Evolutionary conservation across 768 basidiomycete genomes (phyloP).

Genomic region (Lactarius psammicola): DNA sequence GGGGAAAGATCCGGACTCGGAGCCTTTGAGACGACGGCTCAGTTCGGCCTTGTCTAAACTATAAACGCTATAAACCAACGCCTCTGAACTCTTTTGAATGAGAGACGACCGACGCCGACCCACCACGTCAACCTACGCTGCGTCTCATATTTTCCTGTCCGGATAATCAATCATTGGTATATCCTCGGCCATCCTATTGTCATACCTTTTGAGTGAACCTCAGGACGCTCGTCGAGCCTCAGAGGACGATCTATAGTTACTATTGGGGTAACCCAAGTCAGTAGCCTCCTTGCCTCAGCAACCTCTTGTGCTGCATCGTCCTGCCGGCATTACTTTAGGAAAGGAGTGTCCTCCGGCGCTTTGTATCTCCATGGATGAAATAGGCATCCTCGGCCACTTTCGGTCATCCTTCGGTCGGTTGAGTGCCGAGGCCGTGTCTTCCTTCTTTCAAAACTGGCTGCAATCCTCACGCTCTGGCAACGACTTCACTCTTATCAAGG

Average conservation of each 20-base stretch:
- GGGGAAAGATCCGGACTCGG: neutral
- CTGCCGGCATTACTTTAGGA: neutral
- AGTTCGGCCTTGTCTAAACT: neutral
- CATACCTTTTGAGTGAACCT: neutral
- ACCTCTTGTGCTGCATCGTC: neutral
- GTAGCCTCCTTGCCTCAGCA: neutral
- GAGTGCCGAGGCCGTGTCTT: neutral
- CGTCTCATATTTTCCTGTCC: neutral
- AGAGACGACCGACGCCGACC: neutral
- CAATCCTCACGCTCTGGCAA: neutral
- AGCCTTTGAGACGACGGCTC: neutral
- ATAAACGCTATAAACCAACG: neutral
- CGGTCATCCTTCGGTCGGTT: neutral
- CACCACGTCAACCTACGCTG: neutral
- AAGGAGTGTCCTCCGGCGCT: neutral
- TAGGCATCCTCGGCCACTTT: neutral
- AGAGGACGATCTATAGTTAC: neutral
- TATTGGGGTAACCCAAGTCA: neutral
- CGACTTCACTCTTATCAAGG: neutral
- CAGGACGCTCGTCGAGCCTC: neutral
- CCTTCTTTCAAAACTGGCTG: neutral
- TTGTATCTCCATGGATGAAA: neutral
- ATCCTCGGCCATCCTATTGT: neutral
- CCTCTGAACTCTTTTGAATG: neutral
- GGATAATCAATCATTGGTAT: neutral